Evolutionary conservation across 78 protist species (phyloP).

Genomic region (Guillardia theta): DNA sequence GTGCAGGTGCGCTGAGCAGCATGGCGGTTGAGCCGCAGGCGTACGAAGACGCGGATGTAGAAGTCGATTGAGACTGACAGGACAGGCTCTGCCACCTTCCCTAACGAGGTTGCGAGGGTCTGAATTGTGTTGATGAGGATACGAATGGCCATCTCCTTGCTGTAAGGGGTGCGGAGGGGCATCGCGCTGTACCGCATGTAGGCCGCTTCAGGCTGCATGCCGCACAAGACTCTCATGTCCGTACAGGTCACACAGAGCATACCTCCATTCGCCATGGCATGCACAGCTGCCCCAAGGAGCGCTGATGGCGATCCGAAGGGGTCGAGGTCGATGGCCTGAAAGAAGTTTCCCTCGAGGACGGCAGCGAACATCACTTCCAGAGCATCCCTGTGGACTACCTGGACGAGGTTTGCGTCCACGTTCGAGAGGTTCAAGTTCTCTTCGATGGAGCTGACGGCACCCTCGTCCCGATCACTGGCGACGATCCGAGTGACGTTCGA

Average conservation of each 20-base stretch:
- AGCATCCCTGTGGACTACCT: not conserved
- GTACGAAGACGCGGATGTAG: conserved; percentile 94
- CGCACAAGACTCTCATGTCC: conserved; percentile 92
- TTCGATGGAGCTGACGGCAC: conserved; percentile 72
- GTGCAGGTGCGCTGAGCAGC: not conserved
- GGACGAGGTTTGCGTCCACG: not conserved
- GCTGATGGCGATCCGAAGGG: conserved; percentile 97
- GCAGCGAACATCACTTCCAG: not conserved
- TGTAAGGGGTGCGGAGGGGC: conserved; percentile 61
- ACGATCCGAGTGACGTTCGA: conserved; percentile 66
- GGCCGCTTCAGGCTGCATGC: conserved; percentile 69
- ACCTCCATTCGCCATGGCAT: conserved; percentile 70
- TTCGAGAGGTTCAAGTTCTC: conserved; percentile 71
- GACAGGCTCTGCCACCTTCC: conserved; percentile 68
- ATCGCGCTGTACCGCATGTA: conserved; percentile 58
- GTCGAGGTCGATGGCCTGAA: conserved; percentile 95
- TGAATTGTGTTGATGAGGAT: conserved; percentile 73
- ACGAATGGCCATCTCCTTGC: conserved; percentile 93
- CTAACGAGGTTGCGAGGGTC: conserved; percentile 62
- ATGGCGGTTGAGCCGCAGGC: conserved; percentile 51
- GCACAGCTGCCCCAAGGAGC: conserved; percentile 92
- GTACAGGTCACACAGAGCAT: conserved; percentile 94
- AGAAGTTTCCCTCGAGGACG: conserved; percentile 8
- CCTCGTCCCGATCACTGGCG: conserved; percentile 87
- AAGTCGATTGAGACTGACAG: conserved; percentile 88